Evolutionary conservation across 148 eudicot species (phyloP).

Genomic region (Amaranthus palmeri): DNA sequence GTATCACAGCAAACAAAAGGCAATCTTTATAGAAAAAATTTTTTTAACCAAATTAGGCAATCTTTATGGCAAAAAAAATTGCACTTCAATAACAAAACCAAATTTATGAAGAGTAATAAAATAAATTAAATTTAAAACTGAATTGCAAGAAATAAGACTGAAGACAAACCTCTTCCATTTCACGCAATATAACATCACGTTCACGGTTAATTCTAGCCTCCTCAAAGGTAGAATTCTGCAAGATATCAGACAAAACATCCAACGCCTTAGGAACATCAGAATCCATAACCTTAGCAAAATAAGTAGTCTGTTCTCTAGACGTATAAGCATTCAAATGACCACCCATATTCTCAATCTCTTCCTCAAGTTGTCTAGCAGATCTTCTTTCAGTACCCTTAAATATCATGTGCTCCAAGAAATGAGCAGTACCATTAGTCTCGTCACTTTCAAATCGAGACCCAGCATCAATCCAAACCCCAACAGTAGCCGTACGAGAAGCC

Average conservation of each 20-base stretch:
- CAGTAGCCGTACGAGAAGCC: slow-evolving; percentile 59
- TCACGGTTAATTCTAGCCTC: slow-evolving; percentile 53
- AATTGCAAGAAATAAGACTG: neutral
- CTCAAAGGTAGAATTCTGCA: slow-evolving; percentile 84
- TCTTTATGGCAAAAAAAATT: no score
- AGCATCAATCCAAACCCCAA: slow-evolving; percentile 87
- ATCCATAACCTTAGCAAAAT: slow-evolving; percentile 70
- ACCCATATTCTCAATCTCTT: slow-evolving; percentile 90
- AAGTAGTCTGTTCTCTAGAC: slow-evolving; percentile 81
- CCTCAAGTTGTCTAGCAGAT: slow-evolving; percentile 50
- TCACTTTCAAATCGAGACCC: slow-evolving; percentile 73
- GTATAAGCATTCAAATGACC: slow-evolving; percentile 93
- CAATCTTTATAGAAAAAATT: no score
- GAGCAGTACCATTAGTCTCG: slow-evolving; percentile 66
- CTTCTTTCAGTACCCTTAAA: slow-evolving; percentile 69
- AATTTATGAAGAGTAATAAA: no score
- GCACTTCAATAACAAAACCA: no score
- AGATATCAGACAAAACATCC: slow-evolving; percentile 75
- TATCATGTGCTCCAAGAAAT: slow-evolving; percentile 76
- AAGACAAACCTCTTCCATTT: slow-evolving; percentile 75
- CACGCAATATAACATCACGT: slow-evolving; percentile 84
- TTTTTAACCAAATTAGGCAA: no score
- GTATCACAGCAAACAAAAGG: no score
- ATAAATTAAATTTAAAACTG: no score
- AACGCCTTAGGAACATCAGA: slow-evolving; percentile 54